Base-by-base conservation (phyloP, 805 yeast species). In the Metschnikowia colocasiae region DNA sequence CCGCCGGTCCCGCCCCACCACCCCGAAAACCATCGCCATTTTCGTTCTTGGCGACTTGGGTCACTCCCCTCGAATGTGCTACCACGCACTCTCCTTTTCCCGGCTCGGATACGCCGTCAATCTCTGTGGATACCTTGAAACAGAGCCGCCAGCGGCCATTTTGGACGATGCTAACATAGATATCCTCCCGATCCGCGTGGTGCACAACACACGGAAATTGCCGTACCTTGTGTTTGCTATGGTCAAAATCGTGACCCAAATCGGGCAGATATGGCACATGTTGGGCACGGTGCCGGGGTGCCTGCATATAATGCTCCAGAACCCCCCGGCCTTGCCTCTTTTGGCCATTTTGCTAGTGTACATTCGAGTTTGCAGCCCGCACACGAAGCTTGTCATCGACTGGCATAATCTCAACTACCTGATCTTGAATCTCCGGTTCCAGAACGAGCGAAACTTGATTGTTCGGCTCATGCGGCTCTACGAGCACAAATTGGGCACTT, bases 331-430 rank as follows among this genome's bases (percentile, higher is more conserved):
- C 3, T 74, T 94, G 40, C 99, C 99, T 0, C 71, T 89, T 2
- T 65, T 94, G 13, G 78, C 86, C 0, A 69, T 91, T 2, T 74
- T 81, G 0, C 76, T 85, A 1, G 19, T 83, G 1, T 81, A 78
- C 59, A 76, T 79, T 48, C 64, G 69, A 38, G 30, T 79, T 15
- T 65, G 72, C 49, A 65, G 80, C 36, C 76, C 79, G 10, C 74
- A 81, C 2, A 73, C 91, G 4, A 75, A 77, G 58, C 65, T 92
- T 20, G 75, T 94, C 18, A 79, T 94, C 41, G 99, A 94, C 66
- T 94, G 99, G 99, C 99, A 94, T 65, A 94, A 94, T 64, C 73
- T 94, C 56, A 96, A 95, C 34, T 92, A 80, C 64, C 79, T 95
- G 1, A 87, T 94, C 23, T 66, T 94, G 48, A 83, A 85, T 45